phyloP scores from a whole-genome alignment of 2,329 filamentous ascomycete genomes.

The Neonectria ditissima region DNA sequence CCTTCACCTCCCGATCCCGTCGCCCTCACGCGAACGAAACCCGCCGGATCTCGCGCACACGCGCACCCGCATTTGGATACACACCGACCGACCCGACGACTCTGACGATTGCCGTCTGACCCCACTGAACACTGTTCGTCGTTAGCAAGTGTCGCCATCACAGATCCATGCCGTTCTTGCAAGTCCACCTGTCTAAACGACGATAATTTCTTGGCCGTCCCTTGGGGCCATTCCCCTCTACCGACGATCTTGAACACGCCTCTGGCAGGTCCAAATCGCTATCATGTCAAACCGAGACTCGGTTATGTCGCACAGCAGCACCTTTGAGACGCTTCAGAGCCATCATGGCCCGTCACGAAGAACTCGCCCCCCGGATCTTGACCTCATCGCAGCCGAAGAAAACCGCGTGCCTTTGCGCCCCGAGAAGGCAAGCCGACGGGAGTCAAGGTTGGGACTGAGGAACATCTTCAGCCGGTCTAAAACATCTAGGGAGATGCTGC shows the following conservation, averaged over 20 bases:
- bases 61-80: slow-evolving; percentile 23
- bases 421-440: slow-evolving; percentile 59
- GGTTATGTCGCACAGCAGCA: slow-evolving; percentile 39
- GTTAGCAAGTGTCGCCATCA: slow-evolving; percentile 4
- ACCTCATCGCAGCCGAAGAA: slow-evolving; percentile 44
- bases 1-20: neutral
- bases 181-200: slow-evolving; percentile 29
- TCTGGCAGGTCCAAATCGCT: neutral
- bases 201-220: slow-evolving; percentile 25
- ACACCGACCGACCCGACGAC: slow-evolving; percentile 12
- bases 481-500: slow-evolving; percentile 50
- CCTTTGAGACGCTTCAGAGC: slow-evolving; percentile 41
- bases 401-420: slow-evolving; percentile 57
- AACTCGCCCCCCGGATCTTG: slow-evolving; percentile 42
- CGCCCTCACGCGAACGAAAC: neutral
- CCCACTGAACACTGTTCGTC: neutral
- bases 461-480: slow-evolving; percentile 64
- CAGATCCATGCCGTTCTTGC: slow-evolving; percentile 34
- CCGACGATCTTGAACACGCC: neutral
- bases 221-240: slow-evolving; percentile 14
- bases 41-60: slow-evolving; percentile 16
- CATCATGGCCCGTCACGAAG: slow-evolving; percentile 39
- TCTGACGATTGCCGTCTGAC: slow-evolving; percentile 1
- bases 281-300: slow-evolving; percentile 44
- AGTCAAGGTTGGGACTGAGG: slow-evolving; percentile 64